These are phyloP conservation scores for Stentor roeselii DNA, from an alignment of 73 alveolate species.

Conservation along the genomic window DNA sequence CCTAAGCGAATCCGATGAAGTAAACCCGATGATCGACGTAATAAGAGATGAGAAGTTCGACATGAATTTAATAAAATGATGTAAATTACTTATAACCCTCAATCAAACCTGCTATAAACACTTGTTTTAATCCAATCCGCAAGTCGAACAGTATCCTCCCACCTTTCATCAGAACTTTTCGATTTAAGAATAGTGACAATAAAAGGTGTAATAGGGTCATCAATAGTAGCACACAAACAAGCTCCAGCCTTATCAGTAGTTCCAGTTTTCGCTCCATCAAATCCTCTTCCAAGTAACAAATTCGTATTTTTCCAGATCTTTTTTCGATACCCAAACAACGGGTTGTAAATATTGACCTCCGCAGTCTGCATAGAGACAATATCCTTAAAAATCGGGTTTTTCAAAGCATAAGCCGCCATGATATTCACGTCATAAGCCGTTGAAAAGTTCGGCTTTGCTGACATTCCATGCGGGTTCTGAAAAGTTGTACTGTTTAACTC, in stretches of 20 bases:
- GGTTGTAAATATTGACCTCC: too few relatives aligned
- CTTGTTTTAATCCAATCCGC: conserved; percentile 63
- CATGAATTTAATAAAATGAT: too few relatives aligned
- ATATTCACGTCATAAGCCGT: conserved; percentile 36
- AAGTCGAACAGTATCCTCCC: conserved; percentile 57
- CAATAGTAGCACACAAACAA: conserved; percentile 56
- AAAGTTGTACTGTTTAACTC: conserved; percentile 49
- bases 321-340: too few relatives aligned
- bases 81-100: too few relatives aligned
- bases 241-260: conserved; percentile 69
- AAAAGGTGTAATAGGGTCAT: conserved; percentile 46
- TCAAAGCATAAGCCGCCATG: conserved; percentile 34
- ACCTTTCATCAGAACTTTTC: conserved; percentile 54
- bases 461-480: conserved; percentile 48
- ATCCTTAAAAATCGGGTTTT: conserved; percentile 37
- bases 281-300: conserved; percentile 55
- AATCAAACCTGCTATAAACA: too few relatives aligned
- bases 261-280: conserved; percentile 64
- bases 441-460: conserved; percentile 38
- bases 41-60: too few relatives aligned
- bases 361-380: conserved; percentile 46
- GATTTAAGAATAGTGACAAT: conserved; percentile 51
- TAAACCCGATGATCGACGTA: too few relatives aligned
- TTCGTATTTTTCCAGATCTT: conserved; percentile 57
- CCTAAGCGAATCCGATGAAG: too few relatives aligned